Conservation (phyloP, 1,284 basidiomycete genomes). For the Naganishia cerealis region DNA sequence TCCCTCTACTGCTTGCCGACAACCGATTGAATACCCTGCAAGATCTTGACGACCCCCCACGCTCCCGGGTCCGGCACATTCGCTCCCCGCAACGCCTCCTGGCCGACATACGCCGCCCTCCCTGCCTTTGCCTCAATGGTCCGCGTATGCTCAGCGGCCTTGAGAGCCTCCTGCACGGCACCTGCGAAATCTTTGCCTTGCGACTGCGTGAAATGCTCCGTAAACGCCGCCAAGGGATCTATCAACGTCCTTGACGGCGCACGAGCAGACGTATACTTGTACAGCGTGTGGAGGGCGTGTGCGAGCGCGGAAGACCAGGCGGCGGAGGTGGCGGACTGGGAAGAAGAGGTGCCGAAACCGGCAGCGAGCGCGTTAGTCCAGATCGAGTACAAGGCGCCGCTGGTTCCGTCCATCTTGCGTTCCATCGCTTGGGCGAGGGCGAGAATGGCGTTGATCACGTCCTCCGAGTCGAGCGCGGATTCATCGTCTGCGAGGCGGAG, state of each 20-base stretch:
- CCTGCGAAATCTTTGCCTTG: slow-evolving; percentile 55
- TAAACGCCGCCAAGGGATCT: slow-evolving; percentile 85
- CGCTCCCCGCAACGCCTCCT: slow-evolving; percentile 67
- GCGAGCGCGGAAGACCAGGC: slow-evolving; percentile 67
- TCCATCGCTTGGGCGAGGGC: slow-evolving; percentile 64
- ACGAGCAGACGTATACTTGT: slow-evolving; percentile 83
- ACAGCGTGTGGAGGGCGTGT: slow-evolving; percentile 69
- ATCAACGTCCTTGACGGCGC: slow-evolving; percentile 86
- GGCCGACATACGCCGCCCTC: slow-evolving; percentile 81
- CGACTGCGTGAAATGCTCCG: slow-evolving; percentile 57
- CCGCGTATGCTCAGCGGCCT: slow-evolving; percentile 70
- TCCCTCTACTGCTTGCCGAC: neutral
- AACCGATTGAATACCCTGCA: slow-evolving; percentile 59
- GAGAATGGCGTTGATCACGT: slow-evolving; percentile 67
- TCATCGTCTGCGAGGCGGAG: slow-evolving; percentile 47
- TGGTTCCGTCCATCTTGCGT: slow-evolving; percentile 80
- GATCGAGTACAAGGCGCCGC: slow-evolving; percentile 84
- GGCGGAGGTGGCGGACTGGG: slow-evolving; percentile 55
- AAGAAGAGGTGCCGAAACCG: slow-evolving; percentile 59
- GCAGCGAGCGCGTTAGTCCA: slow-evolving; percentile 69
- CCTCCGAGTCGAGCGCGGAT: slow-evolving; percentile 60
- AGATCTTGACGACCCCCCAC: slow-evolving; percentile 77
- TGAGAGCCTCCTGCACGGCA: slow-evolving; percentile 66
- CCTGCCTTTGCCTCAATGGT: slow-evolving; percentile 82
- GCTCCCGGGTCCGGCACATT: slow-evolving; percentile 83